Conservation (phyloP, 805 yeast species). For the Candida oleophila region DNA sequence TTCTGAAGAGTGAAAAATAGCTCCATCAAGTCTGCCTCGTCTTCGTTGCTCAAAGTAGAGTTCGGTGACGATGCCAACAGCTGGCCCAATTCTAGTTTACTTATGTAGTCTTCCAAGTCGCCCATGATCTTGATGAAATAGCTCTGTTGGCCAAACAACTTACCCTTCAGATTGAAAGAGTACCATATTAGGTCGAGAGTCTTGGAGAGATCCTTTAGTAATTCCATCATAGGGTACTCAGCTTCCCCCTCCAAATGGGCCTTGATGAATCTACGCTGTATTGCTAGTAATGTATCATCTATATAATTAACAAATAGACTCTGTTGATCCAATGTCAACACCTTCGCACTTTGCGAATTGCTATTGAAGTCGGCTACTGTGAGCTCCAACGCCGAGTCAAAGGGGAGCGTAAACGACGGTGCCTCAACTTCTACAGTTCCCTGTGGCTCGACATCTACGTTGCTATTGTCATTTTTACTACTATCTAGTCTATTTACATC, state of each 20-base stretch:
- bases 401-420: constrained; percentile 22
- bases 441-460: not conserved
- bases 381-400: constrained; percentile 26
- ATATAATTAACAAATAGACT: constrained; percentile 34
- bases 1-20: constrained; percentile 29
- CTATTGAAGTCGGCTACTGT: constrained; percentile 13
- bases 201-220: constrained; percentile 24
- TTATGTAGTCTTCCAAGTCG: constrained; percentile 40
- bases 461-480: not conserved
- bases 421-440: constrained; percentile 3
- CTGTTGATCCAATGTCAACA: constrained; percentile 28
- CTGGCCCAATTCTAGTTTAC: not conserved
- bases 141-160: constrained; percentile 34
- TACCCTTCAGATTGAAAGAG: constrained; percentile 22
- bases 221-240: constrained; percentile 21
- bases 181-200: constrained; percentile 33
- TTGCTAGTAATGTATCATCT: constrained; percentile 32
- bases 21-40: constrained; percentile 12
- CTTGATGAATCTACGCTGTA: constrained; percentile 36
- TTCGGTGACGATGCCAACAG: not conserved
- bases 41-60: constrained; percentile 1
- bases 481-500: constrained; percentile 1
- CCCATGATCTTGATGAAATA: constrained; percentile 34
- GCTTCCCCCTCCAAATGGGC: constrained; percentile 28
- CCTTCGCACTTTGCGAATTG: not conserved